phyloP scores from a whole-genome alignment of 2,329 filamentous ascomycete genomes.

The Pseudocercospora cruenta region DNA sequence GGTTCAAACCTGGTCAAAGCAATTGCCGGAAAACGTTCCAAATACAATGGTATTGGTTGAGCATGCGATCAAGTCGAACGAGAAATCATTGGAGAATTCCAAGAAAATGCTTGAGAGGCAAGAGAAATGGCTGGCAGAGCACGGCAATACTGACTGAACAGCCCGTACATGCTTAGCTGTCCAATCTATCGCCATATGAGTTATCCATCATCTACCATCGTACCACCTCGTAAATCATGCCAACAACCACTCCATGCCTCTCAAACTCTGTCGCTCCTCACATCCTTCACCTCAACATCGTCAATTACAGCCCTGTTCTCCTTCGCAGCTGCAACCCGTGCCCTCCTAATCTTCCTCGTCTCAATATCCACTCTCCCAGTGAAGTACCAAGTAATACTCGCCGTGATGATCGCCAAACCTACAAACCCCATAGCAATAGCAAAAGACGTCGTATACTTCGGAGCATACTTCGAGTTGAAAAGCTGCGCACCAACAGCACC shows the following conservation, averaged over 20 bases:
- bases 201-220: neutral
- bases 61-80: neutral
- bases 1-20: neutral
- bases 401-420: slow-evolving; percentile 3
- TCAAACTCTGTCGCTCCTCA: too few species aligned
- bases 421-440: slow-evolving; percentile 20
- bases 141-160: slow-evolving; percentile 8
- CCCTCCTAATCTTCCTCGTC: slow-evolving; percentile 14
- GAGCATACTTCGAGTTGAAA: slow-evolving; percentile 34
- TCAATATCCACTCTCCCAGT: slow-evolving; percentile 1
- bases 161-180: neutral
- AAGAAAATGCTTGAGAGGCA: neutral
- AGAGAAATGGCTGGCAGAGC: slow-evolving; percentile 10
- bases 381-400: slow-evolving; percentile 11
- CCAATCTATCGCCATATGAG: neutral
- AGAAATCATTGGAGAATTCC: neutral
- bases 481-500: slow-evolving; percentile 52
- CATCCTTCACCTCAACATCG: slow-evolving; percentile 5
- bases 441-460: slow-evolving; percentile 10
- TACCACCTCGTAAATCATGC: neutral
- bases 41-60: slow-evolving; percentile 2
- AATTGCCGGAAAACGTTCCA: slow-evolving; percentile 4
- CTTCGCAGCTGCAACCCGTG: slow-evolving; percentile 8
- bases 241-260: neutral
- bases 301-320: slow-evolving; percentile 14